Evolutionary conservation across 345 rosid species (phyloP).

Genomic region (Tarenaya hassleriana): DNA sequence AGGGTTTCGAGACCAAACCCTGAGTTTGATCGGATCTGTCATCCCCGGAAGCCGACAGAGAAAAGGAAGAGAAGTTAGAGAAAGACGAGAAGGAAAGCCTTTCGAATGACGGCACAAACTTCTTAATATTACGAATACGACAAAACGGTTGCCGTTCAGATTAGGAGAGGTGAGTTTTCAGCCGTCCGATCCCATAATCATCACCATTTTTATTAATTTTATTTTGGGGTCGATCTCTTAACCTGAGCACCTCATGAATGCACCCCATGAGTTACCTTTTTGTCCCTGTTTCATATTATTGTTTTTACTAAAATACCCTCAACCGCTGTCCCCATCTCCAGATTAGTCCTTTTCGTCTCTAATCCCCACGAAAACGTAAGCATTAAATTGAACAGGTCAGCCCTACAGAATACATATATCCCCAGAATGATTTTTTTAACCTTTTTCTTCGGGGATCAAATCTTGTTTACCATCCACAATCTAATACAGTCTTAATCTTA

Average conservation of each 20-base stretch:
- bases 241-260: conserved; percentile 20
- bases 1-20: background rate
- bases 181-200: conserved; percentile 10
- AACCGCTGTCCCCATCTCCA: conserved; percentile 24
- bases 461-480: no score
- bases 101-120: background rate
- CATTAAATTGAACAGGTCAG: conserved; percentile 26
- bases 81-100: background rate
- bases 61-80: background rate
- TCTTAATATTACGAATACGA: background rate
- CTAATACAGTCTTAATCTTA: no score
- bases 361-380: conserved; percentile 18
- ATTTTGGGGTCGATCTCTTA: conserved; percentile 8
- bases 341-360: conserved; percentile 19
- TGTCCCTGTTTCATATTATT: conserved; percentile 17
- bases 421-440: conserved; percentile 2
- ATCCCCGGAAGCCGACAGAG: no score
- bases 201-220: background rate
- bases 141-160: conserved; percentile 5
- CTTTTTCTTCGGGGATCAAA: background rate
- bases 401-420: conserved; percentile 18
- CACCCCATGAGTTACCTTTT: conserved; percentile 28
- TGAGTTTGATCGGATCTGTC: conserved; percentile 8
- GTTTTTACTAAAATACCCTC: conserved; percentile 22
- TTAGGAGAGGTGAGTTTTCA: background rate